Evolutionary conservation across 139 green algal genomes (phyloP).

Genomic region (Limnomonas spitsbergensis): DNA sequence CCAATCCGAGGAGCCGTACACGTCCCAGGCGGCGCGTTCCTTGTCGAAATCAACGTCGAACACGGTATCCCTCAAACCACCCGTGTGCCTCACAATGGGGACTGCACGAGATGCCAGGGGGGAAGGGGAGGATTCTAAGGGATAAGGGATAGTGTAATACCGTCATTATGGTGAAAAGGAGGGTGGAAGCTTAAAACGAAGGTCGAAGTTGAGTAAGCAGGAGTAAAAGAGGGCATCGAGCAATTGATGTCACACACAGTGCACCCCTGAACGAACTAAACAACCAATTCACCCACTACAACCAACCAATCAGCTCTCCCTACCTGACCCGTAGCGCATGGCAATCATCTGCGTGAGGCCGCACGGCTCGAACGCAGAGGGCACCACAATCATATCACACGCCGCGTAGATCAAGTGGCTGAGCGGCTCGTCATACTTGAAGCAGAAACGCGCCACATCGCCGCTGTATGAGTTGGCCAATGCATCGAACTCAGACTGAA

Average conservation of each 20-base stretch:
- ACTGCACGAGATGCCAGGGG: slow-evolving; percentile 54
- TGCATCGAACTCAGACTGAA: slow-evolving; percentile 72
- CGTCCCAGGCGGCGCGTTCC: slow-evolving; percentile 71
- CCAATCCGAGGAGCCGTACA: slow-evolving; percentile 68
- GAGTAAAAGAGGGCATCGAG: too few species aligned
- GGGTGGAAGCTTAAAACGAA: too few species aligned
- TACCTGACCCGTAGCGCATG: slow-evolving; percentile 74
- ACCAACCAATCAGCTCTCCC: too few species aligned
- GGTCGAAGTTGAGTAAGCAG: too few species aligned
- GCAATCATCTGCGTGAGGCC: slow-evolving; percentile 90
- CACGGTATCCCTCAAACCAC: slow-evolving; percentile 84
- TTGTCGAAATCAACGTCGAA: slow-evolving; percentile 86
- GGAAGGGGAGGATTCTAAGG: too few species aligned
- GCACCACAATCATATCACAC: slow-evolving; percentile 91
- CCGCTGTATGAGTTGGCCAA: slow-evolving; percentile 47
- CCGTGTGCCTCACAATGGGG: slow-evolving; percentile 87
- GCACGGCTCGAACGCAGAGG: slow-evolving; percentile 93
- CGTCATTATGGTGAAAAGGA: too few species aligned
- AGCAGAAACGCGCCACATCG: slow-evolving; percentile 59
- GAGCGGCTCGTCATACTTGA: slow-evolving; percentile 62
- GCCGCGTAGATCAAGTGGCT: slow-evolving; percentile 89
- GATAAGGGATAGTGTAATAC: too few species aligned
- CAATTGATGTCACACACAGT: too few species aligned
- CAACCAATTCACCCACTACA: too few species aligned
- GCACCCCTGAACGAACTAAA: too few species aligned